phyloP scores from a whole-genome alignment of 352 stramenopile species.

The Globisporangium radiosum region DNA sequence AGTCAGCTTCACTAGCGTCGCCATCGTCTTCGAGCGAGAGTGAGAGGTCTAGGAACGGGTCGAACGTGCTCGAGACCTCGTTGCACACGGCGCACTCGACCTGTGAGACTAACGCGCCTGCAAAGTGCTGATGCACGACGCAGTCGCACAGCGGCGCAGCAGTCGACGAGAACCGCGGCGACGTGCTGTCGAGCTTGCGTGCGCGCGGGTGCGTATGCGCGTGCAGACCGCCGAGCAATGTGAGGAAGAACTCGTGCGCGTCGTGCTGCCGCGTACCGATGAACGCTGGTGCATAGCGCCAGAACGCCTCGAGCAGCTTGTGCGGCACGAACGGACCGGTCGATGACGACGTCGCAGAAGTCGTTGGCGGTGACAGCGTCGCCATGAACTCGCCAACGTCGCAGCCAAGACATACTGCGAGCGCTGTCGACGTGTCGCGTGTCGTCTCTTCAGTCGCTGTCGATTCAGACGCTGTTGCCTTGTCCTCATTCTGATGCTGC shows the following conservation, averaged over 20 bases:
- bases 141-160: slow-evolving; percentile 64
- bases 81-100: slow-evolving; percentile 52
- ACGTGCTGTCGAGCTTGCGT: slow-evolving; percentile 25
- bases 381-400: slow-evolving; percentile 46
- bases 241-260: slow-evolving; percentile 67
- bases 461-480: not conserved
- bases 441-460: slow-evolving; percentile 3
- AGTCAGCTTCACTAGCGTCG: not conserved
- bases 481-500: not conserved
- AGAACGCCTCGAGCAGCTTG: slow-evolving; percentile 55
- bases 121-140: slow-evolving; percentile 65
- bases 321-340: slow-evolving; percentile 39
- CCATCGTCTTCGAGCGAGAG: slow-evolving; percentile 27
- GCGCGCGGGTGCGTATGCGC: slow-evolving; percentile 47
- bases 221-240: slow-evolving; percentile 54
- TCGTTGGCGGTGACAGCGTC: slow-evolving; percentile 17
- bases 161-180: slow-evolving; percentile 49
- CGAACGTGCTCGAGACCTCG: slow-evolving; percentile 46
- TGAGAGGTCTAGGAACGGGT: slow-evolving; percentile 70
- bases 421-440: slow-evolving; percentile 7
- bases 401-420: slow-evolving; percentile 47
- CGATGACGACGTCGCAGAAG: slow-evolving; percentile 11
- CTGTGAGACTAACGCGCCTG: slow-evolving; percentile 51
- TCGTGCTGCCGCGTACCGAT: slow-evolving; percentile 66
- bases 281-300: slow-evolving; percentile 43